phyloP scores from a whole-genome alignment of 257 asterid genomes.

The Asclepias syriaca region DNA sequence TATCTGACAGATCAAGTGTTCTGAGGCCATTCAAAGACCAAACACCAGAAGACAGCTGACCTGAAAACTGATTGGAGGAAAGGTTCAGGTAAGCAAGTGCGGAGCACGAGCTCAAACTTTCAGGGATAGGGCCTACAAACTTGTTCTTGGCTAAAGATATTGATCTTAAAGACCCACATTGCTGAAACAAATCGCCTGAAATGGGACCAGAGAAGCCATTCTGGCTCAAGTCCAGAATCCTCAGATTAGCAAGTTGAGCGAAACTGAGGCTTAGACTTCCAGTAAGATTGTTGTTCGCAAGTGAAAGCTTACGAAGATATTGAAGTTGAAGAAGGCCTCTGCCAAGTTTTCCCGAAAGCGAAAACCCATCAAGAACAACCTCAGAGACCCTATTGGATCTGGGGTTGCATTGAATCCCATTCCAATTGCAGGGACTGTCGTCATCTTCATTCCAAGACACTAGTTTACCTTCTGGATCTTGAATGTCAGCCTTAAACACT shows the following conservation, averaged over 20 bases:
- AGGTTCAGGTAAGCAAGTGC: constrained; percentile 60
- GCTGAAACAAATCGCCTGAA: constrained; percentile 56
- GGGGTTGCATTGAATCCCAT: constrained; percentile 75
- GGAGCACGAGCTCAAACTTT: constrained; percentile 65
- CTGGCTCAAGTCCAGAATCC: constrained; percentile 66
- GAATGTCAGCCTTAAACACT: constrained; percentile 79
- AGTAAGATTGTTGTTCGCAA: constrained; percentile 65
- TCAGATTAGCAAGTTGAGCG: constrained; percentile 62
- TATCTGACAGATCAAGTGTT: constrained; percentile 74
- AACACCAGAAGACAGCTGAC: constrained; percentile 52
- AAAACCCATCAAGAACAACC: constrained; percentile 76
- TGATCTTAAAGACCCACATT: constrained; percentile 79
- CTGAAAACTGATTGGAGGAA: constrained; percentile 77
- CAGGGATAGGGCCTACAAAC: constrained; percentile 71
- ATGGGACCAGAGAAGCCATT: constrained; percentile 59
- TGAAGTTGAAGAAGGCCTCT: constrained; percentile 79
- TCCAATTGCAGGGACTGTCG: constrained; percentile 80
- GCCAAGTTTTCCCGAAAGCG: constrained; percentile 79
- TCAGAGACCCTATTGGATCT: constrained; percentile 93
- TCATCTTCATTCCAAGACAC: constrained; percentile 91
- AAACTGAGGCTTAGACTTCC: constrained; percentile 67
- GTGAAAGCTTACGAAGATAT: constrained; percentile 70
- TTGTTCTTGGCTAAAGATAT: constrained; percentile 65
- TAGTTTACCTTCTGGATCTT: constrained; percentile 69
- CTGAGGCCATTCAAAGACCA: constrained; percentile 71